Base-by-base conservation (phyloP, 768 basidiomycete species). In the Auricularia heimuer region DNA sequence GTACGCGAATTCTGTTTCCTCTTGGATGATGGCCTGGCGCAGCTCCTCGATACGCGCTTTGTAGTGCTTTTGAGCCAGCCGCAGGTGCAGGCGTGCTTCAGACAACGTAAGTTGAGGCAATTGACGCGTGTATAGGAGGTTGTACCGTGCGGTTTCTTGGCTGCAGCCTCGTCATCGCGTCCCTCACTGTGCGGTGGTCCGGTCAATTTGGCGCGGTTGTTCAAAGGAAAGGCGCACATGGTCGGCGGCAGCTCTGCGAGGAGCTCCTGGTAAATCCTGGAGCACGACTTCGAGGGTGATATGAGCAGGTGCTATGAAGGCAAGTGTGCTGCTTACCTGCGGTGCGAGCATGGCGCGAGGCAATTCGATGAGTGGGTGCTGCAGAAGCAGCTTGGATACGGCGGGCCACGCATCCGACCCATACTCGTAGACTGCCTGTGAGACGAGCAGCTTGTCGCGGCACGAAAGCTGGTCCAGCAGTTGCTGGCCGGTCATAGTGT, bases 361-460 rank as follows among this genome's bases (percentile, higher is more conserved):
- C 60, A 85, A 82, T 2, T 77, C 75, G 54, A 89, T 77, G 8
- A 92, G 78, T 14, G 92, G 86, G 69, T 95, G 92, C 34, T 82
- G 83, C 18, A 82, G 77, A 21, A 96, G 81, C 6, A 89, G 68
- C 54, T 81, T 81, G 24, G 89, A 81, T 8, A 95, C 84, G 4
- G 80, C 74, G 42, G 79, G 70, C 94, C 94, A 94, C 3, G 81
- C 80, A 58, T 81, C 76, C 42, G 85, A 78, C 14, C 94, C 93
- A 64, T 87, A 79, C 71, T 94, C 90, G 75, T 90, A 90, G 54
- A 92, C 87, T 0, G 92, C 87, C 75, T 97, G 94, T 1, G 93
- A 85, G 61, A 96, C 82, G 35, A 97, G 76, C 62, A 97, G 86
- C 29, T 60, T 60, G 56, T 60, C 56, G 2, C 56, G 11, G 29